Base-by-base conservation (phyloP, 495 filamentous ascomycete genomes). In the Penicillium maclennaniae region DNA sequence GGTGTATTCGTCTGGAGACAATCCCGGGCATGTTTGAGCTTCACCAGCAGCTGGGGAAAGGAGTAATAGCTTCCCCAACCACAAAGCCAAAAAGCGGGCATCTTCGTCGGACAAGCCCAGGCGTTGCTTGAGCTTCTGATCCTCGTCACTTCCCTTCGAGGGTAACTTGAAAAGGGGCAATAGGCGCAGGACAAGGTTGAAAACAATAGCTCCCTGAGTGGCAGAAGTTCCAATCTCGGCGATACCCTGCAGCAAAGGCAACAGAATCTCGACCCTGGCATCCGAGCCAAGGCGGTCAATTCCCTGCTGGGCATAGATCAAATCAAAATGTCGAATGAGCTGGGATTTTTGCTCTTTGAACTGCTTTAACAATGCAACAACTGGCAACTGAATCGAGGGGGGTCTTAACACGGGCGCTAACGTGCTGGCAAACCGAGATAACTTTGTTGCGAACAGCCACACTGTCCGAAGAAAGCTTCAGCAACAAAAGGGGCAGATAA, bases 301-400 rank as follows among this genome's bases (percentile, higher is more conserved):
- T 31, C 92, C 91, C 66, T 93, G 88, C 60, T 95, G 89, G 27
- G 96, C 84, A 68, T 95, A 96, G 27, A 87, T 74, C 47, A 97
- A 67, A 73, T 97, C 93, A 67, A 96, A 89, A 63, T 96, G 88
- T 52, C 87, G 83, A 45, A 98, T 80, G 7, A 96, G 79, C 2
- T 87, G 76, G 40, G 78, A 74, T 39, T 75, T 79, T 46, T 84
- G 82, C 20, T 86, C 85, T 62, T 96, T 97, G 78, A 92, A 97
- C 64, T 97, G 93, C 57, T 87, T 87, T 51, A 97, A 68, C 21
- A 98, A 78, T 16, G 84, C 83, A 8, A 82, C 78, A 23, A 98
- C 92, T 10, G 93, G 93, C 9, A 98, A 78, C 53, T 88, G 79
- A 51, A 96, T 87, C 15, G 85, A 78, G 68, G 79, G 79, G 80